Conservation (phyloP, 2,329 filamentous ascomycete species). For the Ophiostoma himal-ulmi region DNA sequence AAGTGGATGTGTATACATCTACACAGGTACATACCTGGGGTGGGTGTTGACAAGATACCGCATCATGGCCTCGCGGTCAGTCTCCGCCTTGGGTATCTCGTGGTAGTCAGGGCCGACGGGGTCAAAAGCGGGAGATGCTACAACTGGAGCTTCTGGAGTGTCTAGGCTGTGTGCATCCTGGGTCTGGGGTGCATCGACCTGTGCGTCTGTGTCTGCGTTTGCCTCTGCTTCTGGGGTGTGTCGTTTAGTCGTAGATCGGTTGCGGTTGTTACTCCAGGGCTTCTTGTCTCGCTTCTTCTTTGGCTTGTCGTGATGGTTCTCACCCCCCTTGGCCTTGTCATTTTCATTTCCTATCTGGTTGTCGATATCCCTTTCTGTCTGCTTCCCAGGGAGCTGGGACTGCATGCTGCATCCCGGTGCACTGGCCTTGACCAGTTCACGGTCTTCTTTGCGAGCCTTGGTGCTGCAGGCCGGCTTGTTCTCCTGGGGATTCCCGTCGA, state of each 20-base stretch:
- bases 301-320: background rate
- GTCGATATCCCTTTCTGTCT: background rate
- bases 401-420: background rate
- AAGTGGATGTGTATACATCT: background rate
- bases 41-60: conserved; percentile 9
- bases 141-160: background rate
- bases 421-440: background rate
- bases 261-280: background rate
- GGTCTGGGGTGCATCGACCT: background rate
- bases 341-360: background rate
- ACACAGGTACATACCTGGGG: background rate
- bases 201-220: background rate
- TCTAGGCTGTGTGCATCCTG: background rate
- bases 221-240: background rate
- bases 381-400: background rate
- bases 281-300: background rate
- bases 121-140: background rate
- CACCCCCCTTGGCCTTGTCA: background rate
- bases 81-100: background rate
- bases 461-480: conserved; percentile 1
- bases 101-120: background rate
- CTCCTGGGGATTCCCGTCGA: background rate
- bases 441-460: background rate
- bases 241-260: background rate
- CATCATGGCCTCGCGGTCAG: conserved; percentile 10